Evolutionary conservation across 1,284 basidiomycete species (phyloP).

Genomic region (Cutaneotrichosporon mucoides): DNA sequence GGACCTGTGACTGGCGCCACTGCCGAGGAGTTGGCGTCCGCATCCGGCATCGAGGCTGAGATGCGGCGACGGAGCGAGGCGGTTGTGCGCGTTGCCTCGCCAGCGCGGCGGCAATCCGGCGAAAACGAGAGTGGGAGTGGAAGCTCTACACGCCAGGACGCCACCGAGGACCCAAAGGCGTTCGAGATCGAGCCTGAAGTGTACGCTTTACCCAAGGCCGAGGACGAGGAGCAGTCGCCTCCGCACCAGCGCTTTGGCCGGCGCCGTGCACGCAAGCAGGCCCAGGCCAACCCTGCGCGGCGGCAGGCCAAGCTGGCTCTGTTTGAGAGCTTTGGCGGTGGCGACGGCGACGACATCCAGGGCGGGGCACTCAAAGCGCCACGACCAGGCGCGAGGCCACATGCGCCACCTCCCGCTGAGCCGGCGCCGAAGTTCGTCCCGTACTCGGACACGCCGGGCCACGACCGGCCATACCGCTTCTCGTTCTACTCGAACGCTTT

Average conservation of each 20-base stretch:
- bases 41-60: neutral
- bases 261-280: conserved; percentile 76
- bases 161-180: neutral
- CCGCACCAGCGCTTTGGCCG: conserved; percentile 51
- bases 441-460: conserved; percentile 53
- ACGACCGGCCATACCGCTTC: conserved; percentile 92
- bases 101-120: neutral
- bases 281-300: conserved; percentile 65
- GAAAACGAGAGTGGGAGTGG: conserved; percentile 8
- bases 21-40: conserved; percentile 6
- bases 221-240: conserved; percentile 23
- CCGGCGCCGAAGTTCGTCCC: conserved; percentile 25
- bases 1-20: neutral
- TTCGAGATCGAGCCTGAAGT: conserved; percentile 24
- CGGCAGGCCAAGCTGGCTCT: conserved; percentile 80
- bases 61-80: conserved; percentile 1
- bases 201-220: conserved; percentile 33
- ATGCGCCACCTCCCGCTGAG: conserved; percentile 5
- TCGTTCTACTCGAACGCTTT: conserved; percentile 97
- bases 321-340: conserved; percentile 66
- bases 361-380: conserved; percentile 43
- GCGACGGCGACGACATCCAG: conserved; percentile 18
- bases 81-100: neutral
- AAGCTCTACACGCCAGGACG: conserved; percentile 13
- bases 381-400: conserved; percentile 21